phyloP scores from a whole-genome alignment of 495 filamentous ascomycete genomes.

The Paragyromitra xinjiangensis region DNA sequence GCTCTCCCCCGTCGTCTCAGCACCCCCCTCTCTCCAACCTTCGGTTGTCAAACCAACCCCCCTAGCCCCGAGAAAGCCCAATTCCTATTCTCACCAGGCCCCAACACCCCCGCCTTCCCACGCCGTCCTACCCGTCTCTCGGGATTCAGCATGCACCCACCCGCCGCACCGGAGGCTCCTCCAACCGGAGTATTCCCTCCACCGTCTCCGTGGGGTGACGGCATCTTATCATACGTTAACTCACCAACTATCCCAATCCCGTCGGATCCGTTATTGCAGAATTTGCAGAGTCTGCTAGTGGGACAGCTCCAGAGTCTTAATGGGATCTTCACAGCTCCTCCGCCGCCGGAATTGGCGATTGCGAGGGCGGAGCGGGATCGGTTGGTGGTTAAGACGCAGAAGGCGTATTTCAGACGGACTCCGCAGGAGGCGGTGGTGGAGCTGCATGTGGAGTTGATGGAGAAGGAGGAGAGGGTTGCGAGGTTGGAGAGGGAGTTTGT shows the following conservation, averaged over 20 bases:
- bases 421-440: conserved; percentile 16
- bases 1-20: conserved; percentile 14
- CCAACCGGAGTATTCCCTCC: conserved; percentile 28
- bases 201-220: conserved; percentile 25
- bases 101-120: conserved; percentile 1
- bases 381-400: conserved; percentile 35
- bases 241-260: conserved; percentile 6
- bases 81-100: conserved; percentile 5
- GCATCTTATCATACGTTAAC: not conserved
- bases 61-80: not conserved
- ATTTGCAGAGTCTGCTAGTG: conserved; percentile 12
- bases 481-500: conserved; percentile 26
- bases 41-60: not conserved
- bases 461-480: conserved; percentile 17
- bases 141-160: not conserved
- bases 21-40: conserved; percentile 6
- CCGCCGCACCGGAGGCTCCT: conserved; percentile 11
- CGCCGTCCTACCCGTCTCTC: not conserved
- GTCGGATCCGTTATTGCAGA: conserved; percentile 29
- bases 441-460: conserved; percentile 22
- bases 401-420: conserved; percentile 38
- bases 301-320: conserved; percentile 4
- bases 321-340: not conserved
- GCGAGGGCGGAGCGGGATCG: conserved; percentile 26
- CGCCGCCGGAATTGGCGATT: conserved; percentile 1